Evolutionary conservation across 805 yeast genomes (phyloP).

Genomic region (Yamadazyma nakazawae): DNA sequence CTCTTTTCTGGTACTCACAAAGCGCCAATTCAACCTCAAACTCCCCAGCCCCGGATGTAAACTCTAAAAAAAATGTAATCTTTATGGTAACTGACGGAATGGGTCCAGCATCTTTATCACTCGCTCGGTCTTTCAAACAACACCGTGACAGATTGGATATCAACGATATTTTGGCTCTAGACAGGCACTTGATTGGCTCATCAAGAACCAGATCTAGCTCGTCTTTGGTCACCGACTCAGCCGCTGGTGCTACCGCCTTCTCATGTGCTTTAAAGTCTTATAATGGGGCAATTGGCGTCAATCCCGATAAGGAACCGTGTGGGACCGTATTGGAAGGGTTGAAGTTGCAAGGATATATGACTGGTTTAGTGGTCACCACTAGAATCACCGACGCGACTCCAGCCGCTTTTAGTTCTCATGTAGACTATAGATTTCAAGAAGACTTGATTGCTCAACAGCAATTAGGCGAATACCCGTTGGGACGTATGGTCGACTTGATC

Average conservation of each 20-base stretch:
- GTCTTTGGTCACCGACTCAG: constrained; percentile 84
- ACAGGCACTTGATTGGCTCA: constrained; percentile 70
- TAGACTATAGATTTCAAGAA: constrained; percentile 68
- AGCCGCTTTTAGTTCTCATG: constrained; percentile 82
- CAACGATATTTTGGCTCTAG: constrained; percentile 59
- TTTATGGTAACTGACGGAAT: constrained; percentile 92
- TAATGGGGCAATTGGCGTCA: constrained; percentile 89
- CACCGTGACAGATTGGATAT: constrained; percentile 48
- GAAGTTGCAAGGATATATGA: constrained; percentile 70
- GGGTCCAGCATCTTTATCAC: constrained; percentile 83
- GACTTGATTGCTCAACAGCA: constrained; percentile 85
- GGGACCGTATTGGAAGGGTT: constrained; percentile 88
- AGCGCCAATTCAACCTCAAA: neutral
- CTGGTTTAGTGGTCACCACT: constrained; percentile 91
- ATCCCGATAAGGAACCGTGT: constrained; percentile 62
- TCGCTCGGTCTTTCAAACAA: constrained; percentile 75
- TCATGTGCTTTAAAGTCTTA: constrained; percentile 78
- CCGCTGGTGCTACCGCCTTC: constrained; percentile 96
- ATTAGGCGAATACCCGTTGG: constrained; percentile 72
- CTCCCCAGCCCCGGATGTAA: neutral
- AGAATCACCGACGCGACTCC: constrained; percentile 93
- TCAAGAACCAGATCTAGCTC: constrained; percentile 80
- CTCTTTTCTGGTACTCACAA: neutral
- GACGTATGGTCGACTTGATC: constrained; percentile 75
- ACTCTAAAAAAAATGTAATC: constrained; percentile 65